phyloP scores from a whole-genome alignment of 2,329 filamentous ascomycete genomes.

The Sporothrix curviconia region DNA sequence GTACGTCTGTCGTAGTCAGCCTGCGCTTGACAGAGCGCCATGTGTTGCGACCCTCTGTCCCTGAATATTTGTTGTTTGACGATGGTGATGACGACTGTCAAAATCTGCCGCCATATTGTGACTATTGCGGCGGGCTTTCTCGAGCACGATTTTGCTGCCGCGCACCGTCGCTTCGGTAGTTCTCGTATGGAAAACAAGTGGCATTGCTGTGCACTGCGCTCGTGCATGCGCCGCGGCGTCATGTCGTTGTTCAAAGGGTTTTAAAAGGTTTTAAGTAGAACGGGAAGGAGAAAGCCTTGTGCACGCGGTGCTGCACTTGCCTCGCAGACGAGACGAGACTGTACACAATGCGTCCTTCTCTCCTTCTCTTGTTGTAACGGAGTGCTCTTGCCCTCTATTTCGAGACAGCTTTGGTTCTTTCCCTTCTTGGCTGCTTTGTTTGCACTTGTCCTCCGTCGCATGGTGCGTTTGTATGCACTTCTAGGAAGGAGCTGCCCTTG shows the following conservation, averaged over 20 bases:
- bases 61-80: no score
- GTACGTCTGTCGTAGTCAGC: no score
- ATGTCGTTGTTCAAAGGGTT: no score
- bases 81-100: not conserved
- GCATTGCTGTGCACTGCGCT: not conserved
- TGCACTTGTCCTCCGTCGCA: no score
- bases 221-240: not conserved
- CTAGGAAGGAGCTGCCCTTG: not conserved
- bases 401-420: not conserved
- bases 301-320: not conserved
- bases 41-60: no score
- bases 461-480: no score
- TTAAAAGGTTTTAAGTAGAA: not conserved
- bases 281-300: not conserved
- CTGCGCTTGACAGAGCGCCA: no score
- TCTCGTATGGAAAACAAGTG: no score
- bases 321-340: not conserved
- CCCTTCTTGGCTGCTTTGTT: not conserved
- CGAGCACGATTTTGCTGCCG: not conserved
- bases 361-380: no score
- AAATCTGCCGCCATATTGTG: not conserved
- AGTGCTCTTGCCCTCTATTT: not conserved
- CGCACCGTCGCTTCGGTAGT: not conserved
- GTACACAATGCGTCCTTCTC: no score
- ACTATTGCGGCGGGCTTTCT: not conserved